Evolutionary conservation across 2,329 filamentous ascomycete species (phyloP).

Genomic region (Fusarium luffae): DNA sequence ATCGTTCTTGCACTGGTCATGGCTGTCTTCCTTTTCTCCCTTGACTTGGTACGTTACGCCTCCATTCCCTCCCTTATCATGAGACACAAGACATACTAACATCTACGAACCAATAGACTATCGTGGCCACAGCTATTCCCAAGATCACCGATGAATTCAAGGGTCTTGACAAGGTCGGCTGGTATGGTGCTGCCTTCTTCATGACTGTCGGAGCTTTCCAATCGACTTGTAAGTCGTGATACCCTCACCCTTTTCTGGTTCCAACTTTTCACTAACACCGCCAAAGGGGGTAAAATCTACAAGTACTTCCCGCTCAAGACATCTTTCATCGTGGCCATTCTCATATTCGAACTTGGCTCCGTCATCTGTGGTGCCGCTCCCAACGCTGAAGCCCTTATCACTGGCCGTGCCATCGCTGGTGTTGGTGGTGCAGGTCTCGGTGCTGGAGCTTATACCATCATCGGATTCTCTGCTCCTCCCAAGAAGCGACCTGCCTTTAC

Average conservation of each 20-base stretch:
- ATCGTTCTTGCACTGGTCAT: constrained; percentile 61
- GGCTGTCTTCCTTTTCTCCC: constrained; percentile 61
- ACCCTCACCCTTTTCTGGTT: background rate
- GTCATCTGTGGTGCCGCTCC: constrained; percentile 62
- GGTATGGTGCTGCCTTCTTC: constrained; percentile 69
- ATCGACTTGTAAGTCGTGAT: constrained; percentile 52
- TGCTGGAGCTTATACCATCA: constrained; percentile 62
- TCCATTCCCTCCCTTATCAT: background rate
- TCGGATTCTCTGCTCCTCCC: constrained; percentile 56
- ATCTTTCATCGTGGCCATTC: constrained; percentile 60
- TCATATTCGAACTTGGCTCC: constrained; percentile 66
- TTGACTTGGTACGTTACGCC: constrained; percentile 55
- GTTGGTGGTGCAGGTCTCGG: constrained; percentile 62
- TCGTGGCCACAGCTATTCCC: constrained; percentile 67
- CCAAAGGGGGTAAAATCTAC: constrained; percentile 58
- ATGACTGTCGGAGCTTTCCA: constrained; percentile 59
- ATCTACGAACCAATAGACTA: constrained; percentile 53
- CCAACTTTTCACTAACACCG: constrained; percentile 34
- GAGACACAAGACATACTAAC: constrained; percentile 3
- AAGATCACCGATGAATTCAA: constrained; percentile 66
- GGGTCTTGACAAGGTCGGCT: constrained; percentile 64
- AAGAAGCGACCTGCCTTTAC: constrained; percentile 52
- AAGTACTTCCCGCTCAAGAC: constrained; percentile 64
- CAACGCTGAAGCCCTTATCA: constrained; percentile 60
- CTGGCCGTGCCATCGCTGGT: constrained; percentile 62